These are phyloP conservation scores for Acacia pycnantha DNA, from an alignment of 331 rosid species.

Conservation along the genomic window DNA sequence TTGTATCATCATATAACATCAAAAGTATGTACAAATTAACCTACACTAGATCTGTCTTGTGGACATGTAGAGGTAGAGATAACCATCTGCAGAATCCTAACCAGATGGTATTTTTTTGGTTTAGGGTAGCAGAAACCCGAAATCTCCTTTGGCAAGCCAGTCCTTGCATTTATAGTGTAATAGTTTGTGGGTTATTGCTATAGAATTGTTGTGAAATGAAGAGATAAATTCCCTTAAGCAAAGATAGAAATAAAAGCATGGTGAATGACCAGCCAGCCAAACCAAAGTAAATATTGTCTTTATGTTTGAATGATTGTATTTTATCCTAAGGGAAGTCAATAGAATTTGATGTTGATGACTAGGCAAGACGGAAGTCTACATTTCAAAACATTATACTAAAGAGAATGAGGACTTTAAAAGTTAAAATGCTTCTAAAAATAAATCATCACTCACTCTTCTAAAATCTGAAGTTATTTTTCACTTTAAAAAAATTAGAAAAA, in stretches of 20 bases:
- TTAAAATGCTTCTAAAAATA: background rate
- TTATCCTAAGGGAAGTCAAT: background rate
- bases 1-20: too few species aligned
- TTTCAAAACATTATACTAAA: background rate
- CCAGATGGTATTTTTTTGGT: too few species aligned
- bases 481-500: background rate
- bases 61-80: too few species aligned
- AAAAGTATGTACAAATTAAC: too few species aligned
- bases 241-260: background rate
- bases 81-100: too few species aligned
- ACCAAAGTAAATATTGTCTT: too few species aligned
- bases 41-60: too few species aligned
- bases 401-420: background rate
- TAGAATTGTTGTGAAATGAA: too few species aligned
- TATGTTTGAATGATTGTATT: background rate
- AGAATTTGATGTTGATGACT: background rate
- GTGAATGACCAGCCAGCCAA: background rate
- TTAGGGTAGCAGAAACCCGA: too few species aligned
- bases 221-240: background rate
- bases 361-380: background rate
- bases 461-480: background rate
- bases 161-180: background rate
- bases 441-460: background rate
- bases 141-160: too few species aligned
- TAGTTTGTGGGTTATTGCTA: background rate